Conservation (phyloP, 2,329 filamentous ascomycete species). For the Pyrenophora seminiperda region DNA sequence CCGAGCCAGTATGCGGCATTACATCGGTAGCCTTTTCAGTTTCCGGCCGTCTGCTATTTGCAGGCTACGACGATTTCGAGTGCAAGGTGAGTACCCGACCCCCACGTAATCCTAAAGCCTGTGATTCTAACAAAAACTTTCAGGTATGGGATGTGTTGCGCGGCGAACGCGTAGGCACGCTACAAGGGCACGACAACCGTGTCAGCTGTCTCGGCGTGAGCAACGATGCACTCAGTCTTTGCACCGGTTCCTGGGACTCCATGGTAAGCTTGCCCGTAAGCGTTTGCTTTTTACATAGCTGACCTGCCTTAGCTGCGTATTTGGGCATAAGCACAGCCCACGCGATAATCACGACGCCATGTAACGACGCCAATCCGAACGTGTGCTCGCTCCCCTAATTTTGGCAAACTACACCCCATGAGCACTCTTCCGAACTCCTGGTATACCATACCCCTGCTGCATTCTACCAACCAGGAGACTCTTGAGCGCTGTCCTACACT, state of each 20-base stretch:
- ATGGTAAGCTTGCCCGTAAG: slow-evolving; percentile 69
- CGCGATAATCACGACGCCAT: slow-evolving; percentile 32
- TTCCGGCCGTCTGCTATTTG: slow-evolving; percentile 91
- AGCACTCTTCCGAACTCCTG: slow-evolving; percentile 30
- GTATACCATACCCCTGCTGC: slow-evolving; percentile 38
- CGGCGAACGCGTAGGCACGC: slow-evolving; percentile 93
- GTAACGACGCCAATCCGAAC: slow-evolving; percentile 42
- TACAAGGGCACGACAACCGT: slow-evolving; percentile 97
- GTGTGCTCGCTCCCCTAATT: slow-evolving; percentile 35
- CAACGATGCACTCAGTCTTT: slow-evolving; percentile 98
- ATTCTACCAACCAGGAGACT: slow-evolving; percentile 28
- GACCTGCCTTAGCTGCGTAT: slow-evolving; percentile 54
- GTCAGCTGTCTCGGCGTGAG: slow-evolving; percentile 98
- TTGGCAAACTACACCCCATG: slow-evolving; percentile 33
- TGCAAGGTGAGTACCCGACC: slow-evolving; percentile 78
- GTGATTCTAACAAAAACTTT: slow-evolving; percentile 50
- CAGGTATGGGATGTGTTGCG: slow-evolving; percentile 98
- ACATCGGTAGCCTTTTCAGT: slow-evolving; percentile 98
- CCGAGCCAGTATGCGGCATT: slow-evolving; percentile 96
- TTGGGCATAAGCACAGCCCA: slow-evolving; percentile 53
- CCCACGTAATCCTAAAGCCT: slow-evolving; percentile 3
- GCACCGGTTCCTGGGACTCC: slow-evolving; percentile 99
- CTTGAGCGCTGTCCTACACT: slow-evolving; percentile 25
- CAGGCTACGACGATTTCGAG: slow-evolving; percentile 98
- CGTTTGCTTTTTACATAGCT: slow-evolving; percentile 20